Evolutionary conservation across 441 rosid genomes (phyloP).

Genomic region (Monsonia emarginata): DNA sequence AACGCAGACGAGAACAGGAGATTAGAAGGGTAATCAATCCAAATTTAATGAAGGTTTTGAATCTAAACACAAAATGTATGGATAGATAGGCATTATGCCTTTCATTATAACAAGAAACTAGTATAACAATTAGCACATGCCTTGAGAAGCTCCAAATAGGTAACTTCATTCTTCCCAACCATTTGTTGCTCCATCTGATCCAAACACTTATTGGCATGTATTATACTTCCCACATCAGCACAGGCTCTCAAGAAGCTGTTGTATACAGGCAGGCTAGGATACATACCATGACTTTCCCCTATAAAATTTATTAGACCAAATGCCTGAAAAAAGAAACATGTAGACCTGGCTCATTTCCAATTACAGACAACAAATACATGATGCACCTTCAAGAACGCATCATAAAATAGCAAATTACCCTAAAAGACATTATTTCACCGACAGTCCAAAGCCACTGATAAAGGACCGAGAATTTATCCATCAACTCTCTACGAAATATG

Average conservation of each 20-base stretch:
- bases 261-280: conserved; percentile 40
- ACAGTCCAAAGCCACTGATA: not conserved
- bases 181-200: conserved; percentile 61
- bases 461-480: not conserved
- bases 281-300: conserved; percentile 37
- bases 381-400: conserved; percentile 10
- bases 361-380: conserved; percentile 2
- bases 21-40: too few relatives aligned
- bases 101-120: conserved; percentile 5
- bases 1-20: too few relatives aligned
- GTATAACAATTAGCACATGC: conserved; percentile 28
- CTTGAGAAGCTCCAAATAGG: conserved; percentile 68
- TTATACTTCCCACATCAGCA: conserved; percentile 27
- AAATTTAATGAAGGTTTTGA: too few relatives aligned
- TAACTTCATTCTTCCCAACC: conserved; percentile 62
- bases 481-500: conserved; percentile 4
- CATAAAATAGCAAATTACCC: not conserved
- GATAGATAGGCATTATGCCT: conserved; percentile 1
- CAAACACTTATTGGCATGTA: conserved; percentile 54
- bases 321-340: conserved; percentile 35
- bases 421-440: not conserved
- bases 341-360: conserved; percentile 8
- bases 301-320: conserved; percentile 37
- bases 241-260: conserved; percentile 58
- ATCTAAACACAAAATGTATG: not conserved